phyloP scores from a whole-genome alignment of 306 rosid species.

The Prosopis cineraria region DNA sequence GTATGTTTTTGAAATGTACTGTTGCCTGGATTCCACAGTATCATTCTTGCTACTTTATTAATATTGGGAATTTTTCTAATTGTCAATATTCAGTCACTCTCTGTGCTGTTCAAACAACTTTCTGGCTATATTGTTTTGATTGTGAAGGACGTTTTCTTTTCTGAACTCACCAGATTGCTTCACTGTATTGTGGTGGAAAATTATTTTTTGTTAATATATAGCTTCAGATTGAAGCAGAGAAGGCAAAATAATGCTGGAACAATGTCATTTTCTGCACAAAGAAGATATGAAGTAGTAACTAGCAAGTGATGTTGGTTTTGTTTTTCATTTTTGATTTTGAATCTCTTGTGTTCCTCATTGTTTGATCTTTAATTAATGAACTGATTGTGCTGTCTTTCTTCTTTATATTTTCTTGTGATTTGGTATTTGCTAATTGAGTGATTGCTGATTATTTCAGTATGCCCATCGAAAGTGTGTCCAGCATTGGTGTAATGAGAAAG shows the following conservation, averaged over 20 bases:
- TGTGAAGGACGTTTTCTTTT: neutral
- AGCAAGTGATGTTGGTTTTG: slow-evolving; percentile 3
- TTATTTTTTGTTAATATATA: neutral
- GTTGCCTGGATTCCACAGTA: neutral
- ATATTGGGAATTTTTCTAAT: neutral
- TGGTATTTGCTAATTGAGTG: neutral
- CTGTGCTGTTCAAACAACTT: neutral
- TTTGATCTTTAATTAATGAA: neutral
- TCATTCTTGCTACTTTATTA: slow-evolving; percentile 1
- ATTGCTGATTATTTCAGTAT: slow-evolving; percentile 49
- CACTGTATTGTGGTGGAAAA: neutral
- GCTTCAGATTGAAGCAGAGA: neutral
- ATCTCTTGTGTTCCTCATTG: slow-evolving; percentile 6
- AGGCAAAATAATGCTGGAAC: neutral
- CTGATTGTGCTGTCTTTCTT: neutral
- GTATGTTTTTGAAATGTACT: slow-evolving; percentile 15
- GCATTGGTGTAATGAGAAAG: slow-evolving; percentile 93
- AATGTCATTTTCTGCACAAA: neutral
- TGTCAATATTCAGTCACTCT: neutral
- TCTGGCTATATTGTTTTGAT: neutral
- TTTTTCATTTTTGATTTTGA: slow-evolving; percentile 6
- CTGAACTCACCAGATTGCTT: neutral
- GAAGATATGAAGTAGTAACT: neutral
- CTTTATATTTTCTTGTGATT: neutral
- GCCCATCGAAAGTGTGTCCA: slow-evolving; percentile 95